phyloP scores from a whole-genome alignment of 2,329 filamentous ascomycete genomes.

The Stachybotrys chlorohalonatus region DNA sequence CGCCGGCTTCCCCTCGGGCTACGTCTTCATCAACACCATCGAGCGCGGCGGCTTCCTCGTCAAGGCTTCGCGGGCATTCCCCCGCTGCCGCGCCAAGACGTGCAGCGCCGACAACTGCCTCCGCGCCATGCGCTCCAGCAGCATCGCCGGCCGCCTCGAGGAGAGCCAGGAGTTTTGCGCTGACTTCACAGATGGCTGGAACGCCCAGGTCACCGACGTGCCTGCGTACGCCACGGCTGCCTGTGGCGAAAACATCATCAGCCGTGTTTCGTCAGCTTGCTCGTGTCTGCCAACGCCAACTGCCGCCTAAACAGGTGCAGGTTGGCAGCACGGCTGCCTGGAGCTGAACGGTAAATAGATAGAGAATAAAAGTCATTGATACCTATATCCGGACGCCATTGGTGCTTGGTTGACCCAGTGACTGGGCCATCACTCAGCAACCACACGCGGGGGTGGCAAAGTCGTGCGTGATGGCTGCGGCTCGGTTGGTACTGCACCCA shows the following conservation, averaged over 20 bases:
- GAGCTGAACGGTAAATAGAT: not conserved
- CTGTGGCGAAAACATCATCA: conserved; percentile 1
- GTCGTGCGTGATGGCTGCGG: too few species aligned
- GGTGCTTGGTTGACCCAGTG: too few species aligned
- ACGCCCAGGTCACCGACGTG: not conserved
- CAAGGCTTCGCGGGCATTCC: not conserved
- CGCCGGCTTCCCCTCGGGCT: not conserved
- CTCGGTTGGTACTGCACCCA: too few species aligned
- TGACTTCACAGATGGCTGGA: not conserved
- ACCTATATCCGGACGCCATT: too few species aligned
- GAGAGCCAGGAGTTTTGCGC: conserved; percentile 2
- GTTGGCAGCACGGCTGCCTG: not conserved
- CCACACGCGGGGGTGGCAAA: too few species aligned
- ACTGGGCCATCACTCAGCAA: too few species aligned
- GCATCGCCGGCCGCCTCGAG: not conserved
- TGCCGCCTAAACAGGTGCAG: not conserved
- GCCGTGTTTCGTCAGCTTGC: not conserved
- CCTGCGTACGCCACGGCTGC: not conserved
- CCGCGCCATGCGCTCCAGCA: not conserved
- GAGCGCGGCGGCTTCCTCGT: conserved; percentile 1
- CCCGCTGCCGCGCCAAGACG: not conserved
- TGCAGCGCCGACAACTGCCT: conserved; percentile 2
- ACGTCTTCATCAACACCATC: conserved; percentile 2
- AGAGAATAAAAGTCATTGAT: not conserved
- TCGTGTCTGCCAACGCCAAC: not conserved